Conservation (phyloP, 176 grass and related monocot species). For the Canna indica region DNA sequence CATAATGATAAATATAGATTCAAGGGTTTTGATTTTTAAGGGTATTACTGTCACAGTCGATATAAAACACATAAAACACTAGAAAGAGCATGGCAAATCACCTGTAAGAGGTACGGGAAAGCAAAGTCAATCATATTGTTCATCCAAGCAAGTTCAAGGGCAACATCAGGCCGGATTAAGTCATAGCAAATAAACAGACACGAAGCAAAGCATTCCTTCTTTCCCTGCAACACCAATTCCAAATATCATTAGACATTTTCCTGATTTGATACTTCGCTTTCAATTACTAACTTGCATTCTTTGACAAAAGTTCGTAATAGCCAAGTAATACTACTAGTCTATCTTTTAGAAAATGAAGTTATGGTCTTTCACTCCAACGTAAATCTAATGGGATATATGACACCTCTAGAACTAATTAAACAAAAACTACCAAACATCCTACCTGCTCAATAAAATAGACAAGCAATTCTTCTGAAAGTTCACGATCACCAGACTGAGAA, state of each 20-base stretch:
- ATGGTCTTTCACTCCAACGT: background rate
- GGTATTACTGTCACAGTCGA: too few species aligned
- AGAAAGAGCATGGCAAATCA: constrained; percentile 17
- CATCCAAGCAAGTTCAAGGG: constrained; percentile 95
- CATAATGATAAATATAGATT: background rate
- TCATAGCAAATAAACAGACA: constrained; percentile 98
- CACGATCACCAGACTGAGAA: constrained; percentile 83
- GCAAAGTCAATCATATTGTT: constrained; percentile 97
- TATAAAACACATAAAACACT: too few species aligned
- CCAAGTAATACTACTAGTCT: too few species aligned
- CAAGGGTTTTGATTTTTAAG: too few species aligned
- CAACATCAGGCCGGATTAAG: constrained; percentile 81
- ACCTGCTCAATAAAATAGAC: constrained; percentile 61
- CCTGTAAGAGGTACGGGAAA: constrained; percentile 96
- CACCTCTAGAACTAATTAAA: background rate
- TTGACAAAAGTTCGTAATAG: too few species aligned
- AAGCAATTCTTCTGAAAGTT: constrained; percentile 69
- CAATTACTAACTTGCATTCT: too few species aligned
- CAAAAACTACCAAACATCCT: background rate
- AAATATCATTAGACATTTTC: background rate
- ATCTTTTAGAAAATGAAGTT: background rate
- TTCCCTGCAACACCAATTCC: constrained; percentile 51
- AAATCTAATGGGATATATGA: background rate
- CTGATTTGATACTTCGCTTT: too few species aligned
- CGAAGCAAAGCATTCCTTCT: constrained; percentile 98